A percentile compares a stretch with the other conserved stretches of the same genome.
These are phyloP conservation scores for Guadua angustifolia DNA, from an alignment of 176 grass and related monocot genomes.

Conservation along the genomic window DNA sequence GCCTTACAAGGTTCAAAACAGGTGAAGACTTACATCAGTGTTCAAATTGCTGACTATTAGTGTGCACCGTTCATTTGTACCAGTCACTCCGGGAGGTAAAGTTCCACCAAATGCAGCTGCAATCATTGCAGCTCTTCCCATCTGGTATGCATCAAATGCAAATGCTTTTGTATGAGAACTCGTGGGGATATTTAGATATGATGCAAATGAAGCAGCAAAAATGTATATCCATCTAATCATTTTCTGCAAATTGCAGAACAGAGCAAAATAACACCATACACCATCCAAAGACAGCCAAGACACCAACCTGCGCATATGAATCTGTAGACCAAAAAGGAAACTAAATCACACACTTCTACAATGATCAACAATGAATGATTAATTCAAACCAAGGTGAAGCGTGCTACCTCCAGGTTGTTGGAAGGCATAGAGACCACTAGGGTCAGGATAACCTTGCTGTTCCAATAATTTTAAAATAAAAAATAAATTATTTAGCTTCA, in stretches of 20 bases:
- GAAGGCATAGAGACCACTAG: slow-evolving; percentile 63
- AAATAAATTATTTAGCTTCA: slow-evolving; percentile 24
- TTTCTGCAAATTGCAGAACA: slow-evolving; percentile 17
- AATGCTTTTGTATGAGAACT: slow-evolving; percentile 36
- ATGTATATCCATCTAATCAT: slow-evolving; percentile 6
- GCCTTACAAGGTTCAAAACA: neutral
- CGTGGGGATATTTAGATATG: neutral
- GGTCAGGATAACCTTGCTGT: slow-evolving; percentile 79
- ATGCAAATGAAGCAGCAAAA: neutral
- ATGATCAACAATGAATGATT: slow-evolving; percentile 11
- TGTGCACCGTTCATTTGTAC: slow-evolving; percentile 86
- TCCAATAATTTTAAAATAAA: slow-evolving; percentile 30
- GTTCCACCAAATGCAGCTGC: slow-evolving; percentile 82
- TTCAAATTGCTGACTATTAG: slow-evolving; percentile 96
- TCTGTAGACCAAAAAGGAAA: slow-evolving; percentile 47
- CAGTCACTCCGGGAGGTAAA: slow-evolving; percentile 68
- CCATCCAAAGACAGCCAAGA: neutral
- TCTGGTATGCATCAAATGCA: slow-evolving; percentile 57
- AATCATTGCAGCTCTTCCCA: slow-evolving; percentile 74
- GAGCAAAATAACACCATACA: slow-evolving; percentile 19
- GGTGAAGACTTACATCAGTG: slow-evolving; percentile 75
- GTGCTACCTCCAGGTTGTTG: slow-evolving; percentile 69
- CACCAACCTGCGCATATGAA: slow-evolving; percentile 77
- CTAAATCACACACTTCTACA: slow-evolving; percentile 24
- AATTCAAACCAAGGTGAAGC: slow-evolving; percentile 11